Conservation (phyloP, 768 basidiomycete species). For the Butyriboletus loyo region DNA sequence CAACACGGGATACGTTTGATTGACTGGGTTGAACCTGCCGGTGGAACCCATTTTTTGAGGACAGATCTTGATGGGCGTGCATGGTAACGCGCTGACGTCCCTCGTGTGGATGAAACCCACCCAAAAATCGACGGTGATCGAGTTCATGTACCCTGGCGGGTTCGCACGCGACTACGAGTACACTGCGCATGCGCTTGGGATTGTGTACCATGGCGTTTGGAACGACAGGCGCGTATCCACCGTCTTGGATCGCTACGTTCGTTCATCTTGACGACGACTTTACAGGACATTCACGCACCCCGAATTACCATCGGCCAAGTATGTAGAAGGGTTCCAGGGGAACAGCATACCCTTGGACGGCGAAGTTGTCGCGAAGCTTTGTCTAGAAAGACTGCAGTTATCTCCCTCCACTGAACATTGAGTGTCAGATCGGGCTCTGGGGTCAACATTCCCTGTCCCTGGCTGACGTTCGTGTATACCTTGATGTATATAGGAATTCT, state of each 20-base stretch:
- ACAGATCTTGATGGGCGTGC: slow-evolving; percentile 92
- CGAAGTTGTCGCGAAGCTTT: slow-evolving; percentile 58
- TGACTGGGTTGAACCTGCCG: background rate
- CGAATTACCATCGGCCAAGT: slow-evolving; percentile 59
- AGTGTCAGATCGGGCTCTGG: background rate
- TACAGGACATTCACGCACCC: slow-evolving; percentile 72
- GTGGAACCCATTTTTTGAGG: background rate
- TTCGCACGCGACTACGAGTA: slow-evolving; percentile 87
- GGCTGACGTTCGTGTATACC: background rate
- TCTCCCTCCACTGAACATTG: background rate
- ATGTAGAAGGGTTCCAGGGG: slow-evolving; percentile 88
- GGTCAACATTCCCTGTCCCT: no score
- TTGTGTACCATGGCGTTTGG: slow-evolving; percentile 87
- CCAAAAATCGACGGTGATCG: slow-evolving; percentile 81
- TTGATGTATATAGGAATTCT: background rate
- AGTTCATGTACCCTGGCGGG: slow-evolving; percentile 83
- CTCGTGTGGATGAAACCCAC: slow-evolving; percentile 91
- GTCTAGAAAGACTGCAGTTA: slow-evolving; percentile 47
- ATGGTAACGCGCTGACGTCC: slow-evolving; percentile 87
- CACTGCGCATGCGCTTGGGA: slow-evolving; percentile 76
- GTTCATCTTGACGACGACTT: background rate
- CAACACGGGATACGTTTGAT: background rate
- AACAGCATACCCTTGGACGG: slow-evolving; percentile 85
- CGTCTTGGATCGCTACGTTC: background rate
- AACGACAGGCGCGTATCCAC: slow-evolving; percentile 48